These are phyloP conservation scores for Carex kokanica DNA, from an alignment of 176 grass and related monocot genomes.

Conservation along the genomic window DNA sequence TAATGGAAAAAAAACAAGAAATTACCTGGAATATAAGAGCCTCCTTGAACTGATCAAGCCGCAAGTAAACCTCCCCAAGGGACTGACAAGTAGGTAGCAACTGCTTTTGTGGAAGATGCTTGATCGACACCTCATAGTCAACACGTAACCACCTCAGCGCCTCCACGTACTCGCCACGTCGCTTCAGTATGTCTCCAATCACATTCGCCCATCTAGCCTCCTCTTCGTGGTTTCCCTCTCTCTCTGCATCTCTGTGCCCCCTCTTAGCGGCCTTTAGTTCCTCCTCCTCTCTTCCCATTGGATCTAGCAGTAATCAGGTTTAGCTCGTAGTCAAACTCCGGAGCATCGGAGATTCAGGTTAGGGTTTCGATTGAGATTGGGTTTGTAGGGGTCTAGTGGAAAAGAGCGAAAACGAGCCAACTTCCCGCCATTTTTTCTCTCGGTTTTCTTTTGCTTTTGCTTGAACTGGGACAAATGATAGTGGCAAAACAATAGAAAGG, in stretches of 20 bases:
- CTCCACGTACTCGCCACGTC: slow-evolving; percentile 74
- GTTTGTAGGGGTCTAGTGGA: neutral
- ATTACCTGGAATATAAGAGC: slow-evolving; percentile 72
- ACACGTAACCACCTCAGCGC: slow-evolving; percentile 63
- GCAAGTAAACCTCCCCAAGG: slow-evolving; percentile 80
- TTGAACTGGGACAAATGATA: neutral
- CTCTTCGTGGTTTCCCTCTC: slow-evolving; percentile 75
- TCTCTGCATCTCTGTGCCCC: slow-evolving; percentile 45
- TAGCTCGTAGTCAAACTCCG: neutral
- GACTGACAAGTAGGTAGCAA: slow-evolving; percentile 77
- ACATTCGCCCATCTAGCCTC: slow-evolving; percentile 82
- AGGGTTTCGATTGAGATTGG: neutral
- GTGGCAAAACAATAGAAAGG: neutral
- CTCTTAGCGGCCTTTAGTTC: slow-evolving; percentile 63
- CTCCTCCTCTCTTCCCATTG: slow-evolving; percentile 51
- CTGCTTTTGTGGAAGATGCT: slow-evolving; percentile 76
- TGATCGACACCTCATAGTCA: slow-evolving; percentile 69
- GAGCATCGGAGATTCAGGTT: neutral
- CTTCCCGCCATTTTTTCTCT: slow-evolving; percentile 9
- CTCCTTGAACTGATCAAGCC: slow-evolving; percentile 51
- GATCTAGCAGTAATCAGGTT: slow-evolving; percentile 32
- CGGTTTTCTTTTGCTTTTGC: neutral
- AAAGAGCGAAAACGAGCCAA: neutral
- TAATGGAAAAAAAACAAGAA: too few species aligned
- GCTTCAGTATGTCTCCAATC: slow-evolving; percentile 88